Percentiles rank a stretch among this genome's conserved stretches.
phyloP scores from a whole-genome alignment of 2,329 filamentous ascomycete genomes.

The Neodidymelliopsis sp. region DNA sequence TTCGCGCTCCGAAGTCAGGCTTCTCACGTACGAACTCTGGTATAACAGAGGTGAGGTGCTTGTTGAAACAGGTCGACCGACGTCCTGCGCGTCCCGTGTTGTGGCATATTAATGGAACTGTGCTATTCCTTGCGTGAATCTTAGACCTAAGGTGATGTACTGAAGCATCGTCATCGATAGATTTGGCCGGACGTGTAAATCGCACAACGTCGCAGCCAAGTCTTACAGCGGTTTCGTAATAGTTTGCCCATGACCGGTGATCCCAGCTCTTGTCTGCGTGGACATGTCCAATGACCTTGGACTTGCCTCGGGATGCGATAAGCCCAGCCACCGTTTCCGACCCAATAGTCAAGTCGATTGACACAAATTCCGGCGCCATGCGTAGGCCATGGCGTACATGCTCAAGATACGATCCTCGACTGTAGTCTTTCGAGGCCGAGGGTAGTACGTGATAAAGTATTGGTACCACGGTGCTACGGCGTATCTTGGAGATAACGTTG shows the following conservation, averaged over 20 bases:
- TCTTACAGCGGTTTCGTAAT: constrained; percentile 65
- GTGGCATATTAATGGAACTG: constrained; percentile 67
- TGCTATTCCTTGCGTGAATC: constrained; percentile 54
- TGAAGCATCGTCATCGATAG: constrained; percentile 69
- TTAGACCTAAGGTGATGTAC: constrained; percentile 63
- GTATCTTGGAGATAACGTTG: constrained; percentile 65
- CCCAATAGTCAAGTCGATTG: constrained; percentile 67
- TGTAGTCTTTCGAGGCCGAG: constrained; percentile 34
- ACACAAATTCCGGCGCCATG: constrained; percentile 66
- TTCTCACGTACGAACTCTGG: constrained; percentile 54
- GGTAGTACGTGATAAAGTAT: constrained; percentile 51
- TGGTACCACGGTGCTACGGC: constrained; percentile 66
- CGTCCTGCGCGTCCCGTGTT: constrained; percentile 70
- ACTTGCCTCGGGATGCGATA: constrained; percentile 60
- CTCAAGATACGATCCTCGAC: constrained; percentile 59
- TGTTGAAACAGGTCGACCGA: constrained; percentile 72
- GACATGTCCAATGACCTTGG: constrained; percentile 68
- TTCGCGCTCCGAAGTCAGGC: constrained; percentile 48
- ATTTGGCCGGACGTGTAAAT: constrained; percentile 64
- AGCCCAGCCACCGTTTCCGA: constrained; percentile 61
- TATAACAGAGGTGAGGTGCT: constrained; percentile 67
- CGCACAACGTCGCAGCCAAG: constrained; percentile 69
- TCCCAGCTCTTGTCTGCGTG: constrained; percentile 62
- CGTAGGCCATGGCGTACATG: constrained; percentile 67
- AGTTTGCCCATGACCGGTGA: constrained; percentile 61